Evolutionary conservation across 1,139 yeast species (phyloP).

Genomic region (Pneumocystis oryctolagi): DNA sequence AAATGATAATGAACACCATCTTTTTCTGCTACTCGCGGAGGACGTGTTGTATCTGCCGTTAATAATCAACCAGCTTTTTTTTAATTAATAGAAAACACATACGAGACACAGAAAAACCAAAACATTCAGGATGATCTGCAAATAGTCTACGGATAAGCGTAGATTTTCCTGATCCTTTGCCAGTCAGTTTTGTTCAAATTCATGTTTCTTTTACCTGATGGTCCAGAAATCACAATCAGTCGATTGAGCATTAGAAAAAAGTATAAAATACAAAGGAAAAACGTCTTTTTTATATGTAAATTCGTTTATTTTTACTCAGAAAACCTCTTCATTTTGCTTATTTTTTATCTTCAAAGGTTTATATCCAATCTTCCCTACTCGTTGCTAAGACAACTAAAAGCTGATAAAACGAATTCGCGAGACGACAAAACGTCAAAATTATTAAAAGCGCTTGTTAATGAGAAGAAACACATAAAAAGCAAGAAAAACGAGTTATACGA

Average conservation of each 20-base stretch:
- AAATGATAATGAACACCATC: slow-evolving; percentile 86
- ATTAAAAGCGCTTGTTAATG: no score
- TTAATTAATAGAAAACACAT: not conserved
- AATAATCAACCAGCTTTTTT: not conserved
- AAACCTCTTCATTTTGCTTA: no score
- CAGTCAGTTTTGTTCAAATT: not conserved
- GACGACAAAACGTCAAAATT: no score
- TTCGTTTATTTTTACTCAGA: no score
- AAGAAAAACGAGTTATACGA: no score
- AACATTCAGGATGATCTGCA: slow-evolving; percentile 73
- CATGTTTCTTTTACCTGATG: slow-evolving; percentile 45
- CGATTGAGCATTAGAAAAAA: slow-evolving; percentile 27
- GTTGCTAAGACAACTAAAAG: no score
- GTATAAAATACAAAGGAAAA: not conserved
- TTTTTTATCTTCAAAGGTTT: no score
- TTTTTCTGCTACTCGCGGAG: slow-evolving; percentile 81
- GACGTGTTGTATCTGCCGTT: slow-evolving; percentile 67
- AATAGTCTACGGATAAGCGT: slow-evolving; percentile 78
- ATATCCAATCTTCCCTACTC: not conserved
- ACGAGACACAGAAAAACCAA: slow-evolving; percentile 82
- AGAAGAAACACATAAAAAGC: no score
- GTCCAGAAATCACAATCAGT: slow-evolving; percentile 93
- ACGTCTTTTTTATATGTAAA: no score
- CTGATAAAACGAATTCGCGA: no score
- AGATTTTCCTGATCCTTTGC: slow-evolving; percentile 62